Evolutionary conservation across 2,329 filamentous ascomycete genomes (phyloP), one percentile per base, ranked within the genome.

Genomic region (Talaromyces sp.): DNA sequence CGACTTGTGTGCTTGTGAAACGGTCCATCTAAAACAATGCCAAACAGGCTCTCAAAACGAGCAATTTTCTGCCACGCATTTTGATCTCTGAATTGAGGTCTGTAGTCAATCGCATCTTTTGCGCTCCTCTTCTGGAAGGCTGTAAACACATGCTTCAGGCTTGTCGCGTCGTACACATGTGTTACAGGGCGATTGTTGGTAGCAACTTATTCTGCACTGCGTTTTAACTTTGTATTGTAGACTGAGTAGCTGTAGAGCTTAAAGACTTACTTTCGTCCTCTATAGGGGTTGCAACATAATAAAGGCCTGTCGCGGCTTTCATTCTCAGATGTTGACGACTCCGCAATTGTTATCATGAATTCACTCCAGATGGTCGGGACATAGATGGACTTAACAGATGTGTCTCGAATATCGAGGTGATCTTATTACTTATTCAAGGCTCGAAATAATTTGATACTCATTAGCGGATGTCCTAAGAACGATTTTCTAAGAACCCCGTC

Each of bases 1-100:
- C 67, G 31, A 69, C 60, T 50, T 69, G 66, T 22, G 66, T 66
- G 60, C 64, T 68, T 22, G 66, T 70, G 57, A 67, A 68, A 41
- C 68, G 67, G 61, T 70, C 67, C 65, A 70, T 65, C 27, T 70
- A 68, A 43, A 68, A 69, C 19, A 70, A 25, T 10, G 50, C 50
- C 9, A 67, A 58, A 62, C 65, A 65, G 39, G 3, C 13, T 58
- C 50, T 65, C 63, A 22, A 65, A 50, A 19, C 58, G 63, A 31
- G 56, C 27, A 54, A 65, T 56, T 50, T 49, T 65, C 33, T 62
- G 47, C 17, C 63, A 49, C 52, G 58, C 58, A 25, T 65, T 37
- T 31, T 65, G 63, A 3, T 41, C 52, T 41, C 63, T 49, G 7
- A 15, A 7, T n/a, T 52, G 58, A 13, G 63, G 63, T 25, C 63